These are phyloP conservation scores for Fragaria nilgerrensis DNA, from an alignment of 306 rosid genomes.

Conservation along the genomic window DNA sequence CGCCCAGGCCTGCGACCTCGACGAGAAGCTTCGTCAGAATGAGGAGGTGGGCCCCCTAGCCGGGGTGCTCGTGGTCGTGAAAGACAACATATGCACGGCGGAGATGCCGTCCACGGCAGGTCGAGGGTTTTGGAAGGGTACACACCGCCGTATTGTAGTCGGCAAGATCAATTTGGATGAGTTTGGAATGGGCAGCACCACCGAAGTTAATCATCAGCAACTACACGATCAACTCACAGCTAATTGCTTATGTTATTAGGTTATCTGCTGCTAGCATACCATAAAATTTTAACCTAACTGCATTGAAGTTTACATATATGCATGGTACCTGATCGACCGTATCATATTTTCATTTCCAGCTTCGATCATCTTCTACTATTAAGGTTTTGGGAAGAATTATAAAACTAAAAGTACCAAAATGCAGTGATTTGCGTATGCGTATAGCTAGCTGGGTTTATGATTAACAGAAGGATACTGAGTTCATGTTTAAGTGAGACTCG, in stretches of 20 bases:
- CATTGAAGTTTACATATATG: background rate
- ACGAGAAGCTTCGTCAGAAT: conserved; percentile 36
- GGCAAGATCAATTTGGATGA: conserved; percentile 99
- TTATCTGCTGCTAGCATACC: background rate
- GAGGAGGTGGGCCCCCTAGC: conserved; percentile 75
- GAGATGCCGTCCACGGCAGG: conserved; percentile 93
- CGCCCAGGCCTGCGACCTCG: too few species aligned
- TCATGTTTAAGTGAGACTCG: conserved; percentile 3
- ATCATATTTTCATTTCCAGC: background rate
- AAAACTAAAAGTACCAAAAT: background rate
- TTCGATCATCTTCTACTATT: background rate
- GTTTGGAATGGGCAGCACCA: conserved; percentile 97
- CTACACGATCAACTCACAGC: background rate
- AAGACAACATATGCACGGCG: conserved; percentile 84
- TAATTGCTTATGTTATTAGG: background rate
- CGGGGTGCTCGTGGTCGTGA: conserved; percentile 78
- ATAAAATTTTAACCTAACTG: background rate
- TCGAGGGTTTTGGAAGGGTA: conserved; percentile 73
- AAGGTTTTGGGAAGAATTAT: background rate
- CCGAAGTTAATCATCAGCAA: conserved; percentile 46
- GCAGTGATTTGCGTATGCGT: background rate
- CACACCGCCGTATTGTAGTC: conserved; percentile 74
- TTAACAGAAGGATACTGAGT: background rate
- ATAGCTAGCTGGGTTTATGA: background rate
- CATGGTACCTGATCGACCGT: background rate